A percentile compares a stretch with the other conserved stretches of the same genome.
These are phyloP conservation scores for Hemisphaericaspora subhashii DNA, from an alignment of 1,139 yeast species.

Conservation along the genomic window DNA sequence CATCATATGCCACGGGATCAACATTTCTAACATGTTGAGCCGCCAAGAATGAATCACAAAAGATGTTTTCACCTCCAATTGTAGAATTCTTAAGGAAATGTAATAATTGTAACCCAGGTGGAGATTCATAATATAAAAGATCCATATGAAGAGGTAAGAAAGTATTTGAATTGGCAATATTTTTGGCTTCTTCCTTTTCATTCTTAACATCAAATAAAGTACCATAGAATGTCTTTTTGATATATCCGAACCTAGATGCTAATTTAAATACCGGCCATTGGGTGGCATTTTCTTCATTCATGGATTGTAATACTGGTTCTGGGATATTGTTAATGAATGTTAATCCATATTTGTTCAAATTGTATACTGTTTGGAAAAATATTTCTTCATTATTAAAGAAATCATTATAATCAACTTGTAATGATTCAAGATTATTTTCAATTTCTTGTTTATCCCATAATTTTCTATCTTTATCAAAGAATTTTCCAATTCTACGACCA, in stretches of 20 bases:
- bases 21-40: conserved; percentile 51
- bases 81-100: conserved; percentile 67
- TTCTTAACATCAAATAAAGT: conserved; percentile 69
- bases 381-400: conserved; percentile 39
- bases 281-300: conserved; percentile 30
- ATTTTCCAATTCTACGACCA: conserved; percentile 32
- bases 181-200: conserved; percentile 57
- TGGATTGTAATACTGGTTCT: conserved; percentile 20
- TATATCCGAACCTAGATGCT: conserved; percentile 66
- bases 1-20: conserved; percentile 66
- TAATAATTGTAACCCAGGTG: conserved; percentile 77
- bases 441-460: conserved; percentile 39
- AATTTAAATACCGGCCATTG: conserved; percentile 47
- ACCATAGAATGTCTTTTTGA: conserved; percentile 75
- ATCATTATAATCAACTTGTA: conserved; percentile 38
- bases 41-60: conserved; percentile 75
- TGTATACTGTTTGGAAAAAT: conserved; percentile 42
- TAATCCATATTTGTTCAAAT: conserved; percentile 60
- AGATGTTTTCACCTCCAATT: conserved; percentile 68
- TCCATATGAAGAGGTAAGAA: conserved; percentile 82
- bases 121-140: conserved; percentile 74
- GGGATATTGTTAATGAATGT: conserved; percentile 58
- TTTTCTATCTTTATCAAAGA: conserved; percentile 34
- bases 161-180: conserved; percentile 70
- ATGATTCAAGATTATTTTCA: conserved; percentile 17